A percentile compares a stretch with the other conserved stretches of the same genome.
phyloP scores from a whole-genome alignment of 148 eudicot species.

The Drosera capensis region DNA sequence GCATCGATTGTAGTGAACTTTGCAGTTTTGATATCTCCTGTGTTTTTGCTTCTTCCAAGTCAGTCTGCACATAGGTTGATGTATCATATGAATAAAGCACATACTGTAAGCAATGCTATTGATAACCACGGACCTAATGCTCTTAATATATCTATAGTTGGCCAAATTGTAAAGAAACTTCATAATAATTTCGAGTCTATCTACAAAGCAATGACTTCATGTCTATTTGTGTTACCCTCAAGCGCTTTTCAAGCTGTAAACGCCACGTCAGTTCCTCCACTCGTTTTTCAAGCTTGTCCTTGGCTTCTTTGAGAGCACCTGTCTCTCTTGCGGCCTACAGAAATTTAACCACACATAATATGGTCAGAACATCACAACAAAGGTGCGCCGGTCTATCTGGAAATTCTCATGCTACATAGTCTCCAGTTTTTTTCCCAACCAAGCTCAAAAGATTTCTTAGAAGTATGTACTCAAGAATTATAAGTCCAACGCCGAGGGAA shows the following conservation, averaged over 20 bases:
- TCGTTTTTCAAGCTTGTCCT: conserved; percentile 92
- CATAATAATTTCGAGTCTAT: no score
- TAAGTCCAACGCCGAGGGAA: conserved; percentile 7
- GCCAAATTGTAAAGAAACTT: no score
- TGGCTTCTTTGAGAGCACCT: conserved; percentile 96
- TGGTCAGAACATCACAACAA: conserved; percentile 1
- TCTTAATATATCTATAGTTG: neutral
- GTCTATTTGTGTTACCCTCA: conserved; percentile 39
- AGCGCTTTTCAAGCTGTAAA: conserved; percentile 81
- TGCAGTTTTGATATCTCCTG: conserved; percentile 64
- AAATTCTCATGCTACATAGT: no score
- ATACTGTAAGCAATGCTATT: neutral
- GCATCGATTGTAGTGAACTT: conserved; percentile 49
- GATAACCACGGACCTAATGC: conserved; percentile 2
- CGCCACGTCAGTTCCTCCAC: conserved; percentile 96
- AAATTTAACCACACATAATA: conserved; percentile 9
- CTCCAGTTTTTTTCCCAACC: no score
- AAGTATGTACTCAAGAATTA: neutral
- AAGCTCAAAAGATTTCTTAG: neutral
- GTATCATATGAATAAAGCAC: conserved; percentile 7
- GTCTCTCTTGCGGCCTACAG: conserved; percentile 94
- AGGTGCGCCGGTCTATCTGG: no score
- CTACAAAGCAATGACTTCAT: neutral
- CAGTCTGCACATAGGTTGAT: conserved; percentile 43
- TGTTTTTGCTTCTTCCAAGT: conserved; percentile 80